phyloP scores from a whole-genome alignment of 1,284 basidiomycete genomes.

The Neolentinus lepideus region DNA sequence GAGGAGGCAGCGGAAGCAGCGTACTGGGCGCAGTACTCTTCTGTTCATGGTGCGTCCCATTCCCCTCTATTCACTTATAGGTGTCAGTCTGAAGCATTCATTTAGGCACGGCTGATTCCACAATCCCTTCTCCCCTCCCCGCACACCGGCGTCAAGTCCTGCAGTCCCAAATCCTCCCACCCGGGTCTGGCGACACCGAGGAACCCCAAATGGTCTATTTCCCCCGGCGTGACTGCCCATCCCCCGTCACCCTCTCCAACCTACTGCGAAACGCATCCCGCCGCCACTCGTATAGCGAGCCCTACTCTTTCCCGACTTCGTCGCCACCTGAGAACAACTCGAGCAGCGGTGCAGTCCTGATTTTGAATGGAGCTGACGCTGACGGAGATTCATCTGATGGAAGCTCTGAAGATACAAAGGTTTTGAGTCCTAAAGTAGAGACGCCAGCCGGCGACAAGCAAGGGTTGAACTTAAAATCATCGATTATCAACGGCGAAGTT shows the following conservation, averaged over 20 bases:
- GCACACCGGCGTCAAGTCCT: slow-evolving; percentile 19
- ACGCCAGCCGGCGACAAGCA: not conserved
- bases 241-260: slow-evolving; percentile 20
- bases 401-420: not conserved
- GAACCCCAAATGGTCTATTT: slow-evolving; percentile 17
- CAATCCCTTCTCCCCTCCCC: slow-evolving; percentile 28
- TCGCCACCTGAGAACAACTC: not conserved
- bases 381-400: not conserved
- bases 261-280: slow-evolving; percentile 13
- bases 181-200: slow-evolving; percentile 12
- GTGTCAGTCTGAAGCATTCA: slow-evolving; percentile 1
- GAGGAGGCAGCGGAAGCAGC: slow-evolving; percentile 50
- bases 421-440: not conserved
- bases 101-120: slow-evolving; percentile 33
- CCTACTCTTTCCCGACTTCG: not conserved
- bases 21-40: slow-evolving; percentile 68
- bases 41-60: slow-evolving; percentile 50
- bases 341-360: not conserved
- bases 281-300: not conserved
- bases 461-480: not conserved
- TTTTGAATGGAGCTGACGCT: not conserved
- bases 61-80: not conserved
- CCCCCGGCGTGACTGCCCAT: slow-evolving; percentile 24
- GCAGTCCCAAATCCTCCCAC: slow-evolving; percentile 16
- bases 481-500: not conserved